Percentiles rank a stretch among this genome's conserved stretches.
Evolutionary conservation across 768 basidiomycete genomes (phyloP).

Genomic region (Sarcodon aspratus): DNA sequence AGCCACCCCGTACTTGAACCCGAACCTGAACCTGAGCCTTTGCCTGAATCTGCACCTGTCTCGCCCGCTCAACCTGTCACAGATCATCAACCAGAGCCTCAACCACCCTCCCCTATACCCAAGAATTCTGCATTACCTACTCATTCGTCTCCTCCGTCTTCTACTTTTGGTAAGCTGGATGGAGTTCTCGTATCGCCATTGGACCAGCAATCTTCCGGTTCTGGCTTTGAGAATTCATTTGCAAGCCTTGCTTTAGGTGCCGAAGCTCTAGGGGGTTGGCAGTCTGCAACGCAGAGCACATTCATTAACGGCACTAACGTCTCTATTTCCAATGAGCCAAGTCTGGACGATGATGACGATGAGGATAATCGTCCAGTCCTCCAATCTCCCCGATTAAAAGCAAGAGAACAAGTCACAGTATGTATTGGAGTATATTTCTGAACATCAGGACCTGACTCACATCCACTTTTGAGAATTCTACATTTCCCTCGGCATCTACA

Average conservation of each 20-base stretch:
- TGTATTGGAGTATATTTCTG: background rate
- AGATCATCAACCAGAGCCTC: constrained; percentile 2
- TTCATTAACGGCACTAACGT: constrained; percentile 19
- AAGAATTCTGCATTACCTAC: background rate
- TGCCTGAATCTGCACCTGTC: constrained; percentile 1
- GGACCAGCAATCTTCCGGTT: constrained; percentile 12
- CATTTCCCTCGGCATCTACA: background rate
- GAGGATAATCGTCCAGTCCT: constrained; percentile 16
- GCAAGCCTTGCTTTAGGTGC: constrained; percentile 36
- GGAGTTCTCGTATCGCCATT: constrained; percentile 16
- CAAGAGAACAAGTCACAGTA: background rate
- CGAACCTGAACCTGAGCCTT: constrained; percentile 6
- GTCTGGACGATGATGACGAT: constrained; percentile 19
- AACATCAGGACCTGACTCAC: no score
- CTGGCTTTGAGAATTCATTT: constrained; percentile 21
- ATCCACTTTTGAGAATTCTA: no score
- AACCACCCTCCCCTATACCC: constrained; percentile 3
- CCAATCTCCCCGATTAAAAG: background rate
- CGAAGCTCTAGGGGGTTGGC: constrained; percentile 41
- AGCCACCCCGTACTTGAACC: constrained; percentile 2
- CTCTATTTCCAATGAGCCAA: background rate
- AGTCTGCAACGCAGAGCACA: constrained; percentile 16
- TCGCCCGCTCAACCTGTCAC: background rate
- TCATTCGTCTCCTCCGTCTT: background rate
- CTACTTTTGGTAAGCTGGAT: background rate